Evolutionary conservation across 257 asterid genomes (phyloP).

Genomic region (Petunia secreta): DNA sequence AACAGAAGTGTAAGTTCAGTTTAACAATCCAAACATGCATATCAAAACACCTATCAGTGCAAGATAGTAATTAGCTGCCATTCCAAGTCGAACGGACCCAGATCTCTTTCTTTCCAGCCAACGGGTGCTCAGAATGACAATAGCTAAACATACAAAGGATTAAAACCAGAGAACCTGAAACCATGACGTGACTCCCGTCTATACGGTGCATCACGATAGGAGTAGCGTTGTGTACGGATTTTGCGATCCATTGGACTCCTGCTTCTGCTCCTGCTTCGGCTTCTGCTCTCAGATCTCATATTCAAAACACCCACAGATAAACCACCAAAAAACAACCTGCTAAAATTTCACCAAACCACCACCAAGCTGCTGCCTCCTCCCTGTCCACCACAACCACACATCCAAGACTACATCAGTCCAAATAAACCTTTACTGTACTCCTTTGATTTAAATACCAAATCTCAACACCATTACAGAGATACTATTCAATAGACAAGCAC

Average conservation of each 20-base stretch:
- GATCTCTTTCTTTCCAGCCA: constrained; percentile 46
- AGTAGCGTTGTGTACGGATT: constrained; percentile 77
- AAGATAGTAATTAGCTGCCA: constrained; percentile 28
- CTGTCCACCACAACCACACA: constrained; percentile 99
- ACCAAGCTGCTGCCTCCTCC: constrained; percentile 80
- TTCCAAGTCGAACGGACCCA: constrained; percentile 33
- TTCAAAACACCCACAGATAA: constrained; percentile 45
- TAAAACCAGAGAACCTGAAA: constrained; percentile 80
- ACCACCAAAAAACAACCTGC: constrained; percentile 55
- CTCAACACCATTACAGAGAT: constrained; percentile 38
- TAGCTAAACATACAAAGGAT: constrained; percentile 46
- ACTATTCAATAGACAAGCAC: constrained; percentile 26
- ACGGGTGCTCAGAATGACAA: constrained; percentile 40
- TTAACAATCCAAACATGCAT: constrained; percentile 28
- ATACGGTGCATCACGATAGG: constrained; percentile 96
- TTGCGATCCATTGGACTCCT: constrained; percentile 96
- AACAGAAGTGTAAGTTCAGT: constrained; percentile 14
- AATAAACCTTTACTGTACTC: constrained; percentile 45
- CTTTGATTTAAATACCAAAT: constrained; percentile 53
- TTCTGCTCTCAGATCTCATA: constrained; percentile 79
- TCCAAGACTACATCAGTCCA: constrained; percentile 81
- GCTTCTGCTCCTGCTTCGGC: constrained; percentile 80
- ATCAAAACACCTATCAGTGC: constrained; percentile 9
- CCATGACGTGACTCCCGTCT: constrained; percentile 82
- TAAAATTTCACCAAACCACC: constrained; percentile 53